A percentile compares a stretch with the other conserved stretches of the same genome.
phyloP scores from a whole-genome alignment of 352 stramenopile genomes.

The Globisporangium heterothallicum region DNA sequence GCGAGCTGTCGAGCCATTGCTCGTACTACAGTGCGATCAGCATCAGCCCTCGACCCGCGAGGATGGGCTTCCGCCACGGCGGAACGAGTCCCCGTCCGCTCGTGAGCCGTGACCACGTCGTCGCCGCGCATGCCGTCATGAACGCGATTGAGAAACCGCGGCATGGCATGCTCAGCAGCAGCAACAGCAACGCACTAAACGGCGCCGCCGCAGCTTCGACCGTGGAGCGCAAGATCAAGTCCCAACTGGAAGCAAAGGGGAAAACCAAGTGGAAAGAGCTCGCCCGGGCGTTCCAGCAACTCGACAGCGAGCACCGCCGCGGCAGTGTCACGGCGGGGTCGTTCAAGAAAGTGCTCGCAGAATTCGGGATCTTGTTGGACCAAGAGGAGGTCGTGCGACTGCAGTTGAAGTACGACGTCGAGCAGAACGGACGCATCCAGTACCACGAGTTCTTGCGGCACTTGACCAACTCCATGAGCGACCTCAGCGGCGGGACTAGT shows the following conservation, averaged over 20 bases:
- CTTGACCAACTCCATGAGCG: slow-evolving; percentile 51
- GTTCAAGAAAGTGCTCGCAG: slow-evolving; percentile 60
- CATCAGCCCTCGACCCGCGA: slow-evolving; percentile 52
- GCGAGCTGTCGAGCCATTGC: slow-evolving; percentile 68
- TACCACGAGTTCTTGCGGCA: slow-evolving; percentile 62
- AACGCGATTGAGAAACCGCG: slow-evolving; percentile 43
- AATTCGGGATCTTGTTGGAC: slow-evolving; percentile 44
- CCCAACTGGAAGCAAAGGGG: slow-evolving; percentile 37
- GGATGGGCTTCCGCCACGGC: slow-evolving; percentile 16
- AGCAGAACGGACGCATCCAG: slow-evolving; percentile 63
- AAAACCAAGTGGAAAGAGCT: slow-evolving; percentile 59
- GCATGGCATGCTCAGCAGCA: background rate
- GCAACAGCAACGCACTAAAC: slow-evolving; percentile 7
- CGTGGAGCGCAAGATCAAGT: slow-evolving; percentile 64
- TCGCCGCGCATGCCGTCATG: slow-evolving; percentile 34
- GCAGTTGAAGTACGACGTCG: slow-evolving; percentile 72
- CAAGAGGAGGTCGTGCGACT: slow-evolving; percentile 59
- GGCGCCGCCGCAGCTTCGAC: slow-evolving; percentile 28
- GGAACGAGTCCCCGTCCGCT: slow-evolving; percentile 13
- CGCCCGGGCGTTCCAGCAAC: slow-evolving; percentile 46
- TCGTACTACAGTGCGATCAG: slow-evolving; percentile 73
- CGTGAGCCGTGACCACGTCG: slow-evolving; percentile 29
- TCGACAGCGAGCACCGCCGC: slow-evolving; percentile 43
- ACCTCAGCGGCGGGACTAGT: slow-evolving; percentile 11
- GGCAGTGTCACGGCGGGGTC: slow-evolving; percentile 38